Base-by-base conservation (phyloP, 2,329 filamentous ascomycete species). In the Cladophialophora yegresii region DNA sequence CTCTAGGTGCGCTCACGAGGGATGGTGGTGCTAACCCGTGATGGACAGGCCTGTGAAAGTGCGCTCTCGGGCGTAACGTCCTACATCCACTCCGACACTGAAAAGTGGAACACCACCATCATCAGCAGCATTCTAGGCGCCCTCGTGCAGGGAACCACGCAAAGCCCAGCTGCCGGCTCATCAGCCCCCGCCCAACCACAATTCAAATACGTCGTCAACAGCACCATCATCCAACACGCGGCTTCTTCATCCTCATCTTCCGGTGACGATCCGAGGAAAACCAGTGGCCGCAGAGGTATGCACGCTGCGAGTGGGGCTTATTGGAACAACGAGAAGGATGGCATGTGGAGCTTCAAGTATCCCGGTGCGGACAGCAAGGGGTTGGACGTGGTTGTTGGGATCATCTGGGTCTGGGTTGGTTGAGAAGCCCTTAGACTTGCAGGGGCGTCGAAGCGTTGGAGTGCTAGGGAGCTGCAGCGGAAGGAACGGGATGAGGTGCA, bases 201-300 rank as follows among this genome's bases (percentile, higher is more conserved):
- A 4, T 96, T 88, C 86, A 98, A 98, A 80, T 98, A 93, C 80
- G 91, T 92, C 72, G 92, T 96, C 80, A 98, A 96, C 84, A 96
- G 91, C 82, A 98, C 93, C 70, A 97, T 98, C 75, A 96, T 98
- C 72, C 93, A 99, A 82, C 93, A 98, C 81, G 57, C 57, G 47
- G 77, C 77, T 22, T 83, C 93, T 36, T 77, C 68, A 74, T 75
- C 65, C 68, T 74, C 77, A 32, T 81, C 84, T 69, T 83, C 84
- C 59, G 84, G 83, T 58, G 84, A 84, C 74, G 81, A 83, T 68
- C 78, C 84, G 67, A 88, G 86, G 30, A 67, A 62, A 33, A 57
- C 57, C 20, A 89, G 90, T 62, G 93, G 92, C 62, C 87, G 93
- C 70, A 87, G 93, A 70, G 95, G 95, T 69, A 81, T 82, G 80